These are phyloP conservation scores for Exophiala viscosa DNA, from an alignment of 2,329 filamentous ascomycete genomes.

Conservation along the genomic window DNA sequence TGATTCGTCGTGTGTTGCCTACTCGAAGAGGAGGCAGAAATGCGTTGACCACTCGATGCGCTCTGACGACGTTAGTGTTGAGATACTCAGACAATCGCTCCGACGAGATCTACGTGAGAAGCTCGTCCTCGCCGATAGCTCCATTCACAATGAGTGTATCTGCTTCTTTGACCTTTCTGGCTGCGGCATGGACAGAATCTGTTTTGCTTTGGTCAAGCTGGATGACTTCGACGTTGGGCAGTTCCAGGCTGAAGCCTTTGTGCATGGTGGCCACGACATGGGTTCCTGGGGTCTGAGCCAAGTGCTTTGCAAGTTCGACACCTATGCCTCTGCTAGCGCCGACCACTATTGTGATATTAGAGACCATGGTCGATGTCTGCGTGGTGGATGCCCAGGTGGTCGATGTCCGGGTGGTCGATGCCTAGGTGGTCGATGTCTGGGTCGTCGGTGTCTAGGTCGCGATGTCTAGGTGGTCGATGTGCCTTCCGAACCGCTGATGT, in stretches of 20 bases:
- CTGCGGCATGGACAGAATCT: constrained; percentile 1
- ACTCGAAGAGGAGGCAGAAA: constrained; percentile 8
- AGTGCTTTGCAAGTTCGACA: neutral
- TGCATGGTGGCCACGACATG: constrained; percentile 14
- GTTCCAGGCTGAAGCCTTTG: neutral
- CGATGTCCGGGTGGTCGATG: too few relatives aligned
- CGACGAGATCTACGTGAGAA: constrained; percentile 6
- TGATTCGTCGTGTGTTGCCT: constrained; percentile 2
- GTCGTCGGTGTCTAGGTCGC: too few relatives aligned
- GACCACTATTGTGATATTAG: neutral
- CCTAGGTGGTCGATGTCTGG: neutral
- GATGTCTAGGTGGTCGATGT: too few relatives aligned
- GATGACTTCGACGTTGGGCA: constrained; percentile 6
- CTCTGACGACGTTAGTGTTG: constrained; percentile 60
- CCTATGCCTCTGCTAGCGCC: neutral
- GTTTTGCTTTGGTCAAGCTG: constrained; percentile 10
- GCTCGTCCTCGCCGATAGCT: constrained; percentile 12
- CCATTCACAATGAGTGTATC: constrained; percentile 14
- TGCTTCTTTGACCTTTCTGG: constrained; percentile 1
- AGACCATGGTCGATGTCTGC: neutral
- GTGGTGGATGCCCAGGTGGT: too few relatives aligned
- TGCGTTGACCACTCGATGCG: constrained; percentile 32
- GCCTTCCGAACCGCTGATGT: too few relatives aligned
- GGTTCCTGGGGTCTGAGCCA: constrained; percentile 3
- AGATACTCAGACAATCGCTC: constrained; percentile 62